phyloP scores from a whole-genome alignment of 176 grass and related monocot genomes.

The Oryza officinalis region DNA sequence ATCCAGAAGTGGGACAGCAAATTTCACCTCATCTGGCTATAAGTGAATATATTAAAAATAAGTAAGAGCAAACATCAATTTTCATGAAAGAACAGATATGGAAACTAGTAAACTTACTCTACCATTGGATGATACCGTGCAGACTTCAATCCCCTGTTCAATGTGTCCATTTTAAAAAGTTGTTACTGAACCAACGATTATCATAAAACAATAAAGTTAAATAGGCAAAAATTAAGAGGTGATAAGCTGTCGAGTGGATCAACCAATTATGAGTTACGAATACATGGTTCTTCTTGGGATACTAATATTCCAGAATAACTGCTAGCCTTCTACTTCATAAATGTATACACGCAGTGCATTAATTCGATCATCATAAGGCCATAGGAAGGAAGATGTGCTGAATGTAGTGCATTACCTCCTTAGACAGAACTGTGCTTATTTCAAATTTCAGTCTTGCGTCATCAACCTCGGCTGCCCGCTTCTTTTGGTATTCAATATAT shows the following conservation, averaged over 20 bases:
- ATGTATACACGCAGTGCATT: background rate
- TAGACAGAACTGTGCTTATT: slow-evolving; percentile 81
- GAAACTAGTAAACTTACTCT: slow-evolving; percentile 45
- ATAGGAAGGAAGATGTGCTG: background rate
- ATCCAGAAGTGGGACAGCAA: slow-evolving; percentile 89
- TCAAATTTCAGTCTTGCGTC: slow-evolving; percentile 91
- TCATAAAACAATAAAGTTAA: background rate
- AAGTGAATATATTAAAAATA: slow-evolving; percentile 33
- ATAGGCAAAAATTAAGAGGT: slow-evolving; percentile 4
- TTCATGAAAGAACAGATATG: slow-evolving; percentile 7
- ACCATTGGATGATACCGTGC: slow-evolving; percentile 40
- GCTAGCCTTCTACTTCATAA: slow-evolving; percentile 14
- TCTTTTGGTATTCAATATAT: slow-evolving; percentile 86
- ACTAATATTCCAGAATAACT: slow-evolving; percentile 16
- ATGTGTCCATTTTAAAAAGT: background rate
- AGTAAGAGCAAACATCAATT: slow-evolving; percentile 16
- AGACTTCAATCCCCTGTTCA: slow-evolving; percentile 45
- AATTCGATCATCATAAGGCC: background rate
- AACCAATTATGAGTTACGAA: background rate
- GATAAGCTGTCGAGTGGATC: background rate
- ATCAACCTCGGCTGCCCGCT: slow-evolving; percentile 55
- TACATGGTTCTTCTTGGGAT: background rate
- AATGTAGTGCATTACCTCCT: slow-evolving; percentile 58
- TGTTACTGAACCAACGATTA: background rate
- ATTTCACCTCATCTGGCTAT: slow-evolving; percentile 85